Percentiles rank a stretch among this genome's conserved stretches.
Evolutionary conservation across 495 filamentous ascomycete genomes (phyloP).

Genomic region (Choiromyces venosus): DNA sequence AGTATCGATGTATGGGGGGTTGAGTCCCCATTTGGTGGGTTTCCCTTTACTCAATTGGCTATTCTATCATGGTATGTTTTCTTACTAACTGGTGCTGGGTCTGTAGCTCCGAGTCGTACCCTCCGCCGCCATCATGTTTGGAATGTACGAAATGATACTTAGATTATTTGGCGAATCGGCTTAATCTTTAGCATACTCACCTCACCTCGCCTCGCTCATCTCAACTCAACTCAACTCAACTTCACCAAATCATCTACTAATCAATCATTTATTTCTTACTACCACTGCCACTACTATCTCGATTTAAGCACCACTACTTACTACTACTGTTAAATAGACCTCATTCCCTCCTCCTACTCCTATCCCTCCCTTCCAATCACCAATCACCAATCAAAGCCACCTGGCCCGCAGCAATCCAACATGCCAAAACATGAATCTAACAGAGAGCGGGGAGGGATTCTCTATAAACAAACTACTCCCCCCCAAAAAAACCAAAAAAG

Average conservation of each 20-base stretch:
- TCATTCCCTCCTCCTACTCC: too few species aligned
- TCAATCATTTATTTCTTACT: not conserved
- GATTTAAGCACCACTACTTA: not conserved
- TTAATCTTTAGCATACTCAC: slow-evolving; percentile 18
- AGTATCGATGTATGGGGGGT: slow-evolving; percentile 71
- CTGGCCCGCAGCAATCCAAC: too few species aligned
- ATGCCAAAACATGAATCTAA: not conserved
- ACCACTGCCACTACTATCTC: not conserved
- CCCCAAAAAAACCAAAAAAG: not conserved
- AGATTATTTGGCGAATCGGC: slow-evolving; percentile 50
- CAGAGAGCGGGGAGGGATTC: not conserved
- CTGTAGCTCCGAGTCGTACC: slow-evolving; percentile 67
- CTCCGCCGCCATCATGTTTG: slow-evolving; percentile 85
- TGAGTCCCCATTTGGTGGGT: slow-evolving; percentile 69
- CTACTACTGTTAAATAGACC: not conserved
- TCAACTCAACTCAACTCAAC: not conserved
- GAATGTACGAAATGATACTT: slow-evolving; percentile 80
- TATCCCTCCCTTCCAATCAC: not conserved
- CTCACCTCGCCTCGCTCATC: not conserved
- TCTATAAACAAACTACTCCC: not conserved
- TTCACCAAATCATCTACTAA: too few species aligned
- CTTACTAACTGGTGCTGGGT: slow-evolving; percentile 3
- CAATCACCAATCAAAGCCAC: not conserved
- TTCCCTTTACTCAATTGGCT: not conserved
- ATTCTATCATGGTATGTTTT: not conserved